Evolutionary conservation across 2,329 filamentous ascomycete genomes (phyloP), one percentile per base, ranked within the genome.

Genomic region (Didymella glomerata): DNA sequence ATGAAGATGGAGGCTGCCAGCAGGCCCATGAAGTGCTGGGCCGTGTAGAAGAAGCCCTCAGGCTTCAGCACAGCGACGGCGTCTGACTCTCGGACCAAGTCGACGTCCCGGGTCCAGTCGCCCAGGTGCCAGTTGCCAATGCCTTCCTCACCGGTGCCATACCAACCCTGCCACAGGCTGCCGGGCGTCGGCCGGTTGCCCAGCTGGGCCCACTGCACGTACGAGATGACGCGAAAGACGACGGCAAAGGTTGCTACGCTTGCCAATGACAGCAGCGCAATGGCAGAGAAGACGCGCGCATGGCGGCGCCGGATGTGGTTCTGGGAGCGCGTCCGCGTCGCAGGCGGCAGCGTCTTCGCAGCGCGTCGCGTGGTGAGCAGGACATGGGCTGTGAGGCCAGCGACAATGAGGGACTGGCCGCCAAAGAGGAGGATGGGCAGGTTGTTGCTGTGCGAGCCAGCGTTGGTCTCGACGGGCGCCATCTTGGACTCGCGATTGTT

Each of bases 31-130:
- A 86, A 84, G 42, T 85, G 78, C 74, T 89, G 86, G 61, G 85
- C 85, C 7, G 83, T 85, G 84, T 87, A 89, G 82, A 86, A 86
- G 68, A 86, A 83, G 16, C 85, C 82, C 48, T 83, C 81, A 3
- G 82, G 78, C 48, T 81, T 84, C 66, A 84, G 83, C 7, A 84
- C 79, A 4, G 86, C 77, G 24, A 86, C 84, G 60, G 85, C 82
- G 57, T 86, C 78, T 11, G 82, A 81, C 69, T 86, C 83, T 9
- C 74, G 73, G 61, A 84, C 80, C 22, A 87, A 69, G 24, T 84
- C 79, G 2, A 82, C 82, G 34, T 87, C 82, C 45, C 77, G 80
- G 58, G 86, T 69, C 86, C 86, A 88, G 25, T 80, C 79, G 11
- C 78, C 79, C 44, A 85, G 66, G 45, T 82, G 70, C 59, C 79